phyloP scores from a whole-genome alignment of 371 early-diverging fungal genomes.

The Apophysomyces variabilis region DNA sequence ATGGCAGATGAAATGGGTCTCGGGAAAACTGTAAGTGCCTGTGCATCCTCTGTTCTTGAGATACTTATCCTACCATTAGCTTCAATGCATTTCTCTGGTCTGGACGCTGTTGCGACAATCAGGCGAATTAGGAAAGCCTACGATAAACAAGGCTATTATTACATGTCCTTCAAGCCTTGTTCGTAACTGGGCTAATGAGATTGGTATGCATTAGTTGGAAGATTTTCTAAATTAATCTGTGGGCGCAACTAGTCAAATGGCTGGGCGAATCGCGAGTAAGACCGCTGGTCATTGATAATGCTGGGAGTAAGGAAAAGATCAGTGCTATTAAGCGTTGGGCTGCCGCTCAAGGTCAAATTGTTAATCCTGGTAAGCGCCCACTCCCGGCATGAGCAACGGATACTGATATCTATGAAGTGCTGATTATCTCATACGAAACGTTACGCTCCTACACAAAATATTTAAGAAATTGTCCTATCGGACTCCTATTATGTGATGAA shows the following conservation, averaged over 20 bases:
- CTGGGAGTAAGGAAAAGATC: slow-evolving; percentile 87
- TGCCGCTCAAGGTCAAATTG: slow-evolving; percentile 80
- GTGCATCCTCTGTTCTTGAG: background rate
- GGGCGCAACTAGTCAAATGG: slow-evolving; percentile 76
- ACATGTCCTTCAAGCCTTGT: slow-evolving; percentile 86
- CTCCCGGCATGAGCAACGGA: background rate
- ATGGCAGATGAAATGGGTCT: slow-evolving; percentile 99
- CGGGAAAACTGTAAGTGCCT: slow-evolving; percentile 84
- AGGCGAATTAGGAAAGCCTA: slow-evolving; percentile 84
- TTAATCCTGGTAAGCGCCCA: slow-evolving; percentile 67
- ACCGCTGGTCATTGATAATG: slow-evolving; percentile 86
- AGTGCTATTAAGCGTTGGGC: slow-evolving; percentile 80
- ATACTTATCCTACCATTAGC: slow-evolving; percentile 27
- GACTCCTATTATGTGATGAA: slow-evolving; percentile 96
- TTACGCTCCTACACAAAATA: slow-evolving; percentile 80
- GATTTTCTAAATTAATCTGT: background rate
- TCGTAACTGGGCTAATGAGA: slow-evolving; percentile 88
- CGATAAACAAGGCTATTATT: slow-evolving; percentile 89
- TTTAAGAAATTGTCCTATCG: slow-evolving; percentile 82
- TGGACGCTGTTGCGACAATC: slow-evolving; percentile 96
- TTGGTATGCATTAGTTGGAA: slow-evolving; percentile 40
- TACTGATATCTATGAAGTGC: slow-evolving; percentile 51
- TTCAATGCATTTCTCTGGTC: slow-evolving; percentile 89
- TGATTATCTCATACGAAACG: slow-evolving; percentile 96
- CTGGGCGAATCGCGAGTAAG: slow-evolving; percentile 82